Percentiles rank a stretch among this genome's conserved stretches.
Conservation (phyloP, 306 rosid genomes). For the Castanea crenata region DNA sequence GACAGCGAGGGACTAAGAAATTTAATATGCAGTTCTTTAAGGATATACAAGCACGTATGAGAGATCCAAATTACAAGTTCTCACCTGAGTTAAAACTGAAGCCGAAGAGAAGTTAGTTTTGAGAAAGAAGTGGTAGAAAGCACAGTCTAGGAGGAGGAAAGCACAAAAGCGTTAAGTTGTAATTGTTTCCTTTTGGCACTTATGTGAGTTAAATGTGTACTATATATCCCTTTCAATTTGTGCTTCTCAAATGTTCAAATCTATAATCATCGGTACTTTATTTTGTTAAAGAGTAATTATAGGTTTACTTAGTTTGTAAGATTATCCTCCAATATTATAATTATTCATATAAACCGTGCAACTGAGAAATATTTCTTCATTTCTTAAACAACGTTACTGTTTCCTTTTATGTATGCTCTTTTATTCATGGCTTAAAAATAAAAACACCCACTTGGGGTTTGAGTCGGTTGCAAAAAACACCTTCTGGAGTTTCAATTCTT, state of each 20-base stretch:
- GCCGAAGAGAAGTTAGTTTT: conserved; percentile 74
- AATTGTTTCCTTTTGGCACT: neutral
- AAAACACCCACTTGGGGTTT: too few relatives aligned
- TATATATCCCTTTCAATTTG: neutral
- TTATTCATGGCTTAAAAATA: neutral
- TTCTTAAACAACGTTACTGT: neutral
- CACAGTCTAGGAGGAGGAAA: conserved; percentile 73
- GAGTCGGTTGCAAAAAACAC: neutral
- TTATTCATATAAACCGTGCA: neutral
- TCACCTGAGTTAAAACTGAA: conserved; percentile 74
- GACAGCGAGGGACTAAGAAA: conserved; percentile 75
- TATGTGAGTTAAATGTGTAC: neutral
- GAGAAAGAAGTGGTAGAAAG: conserved; percentile 78
- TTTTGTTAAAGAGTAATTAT: too few relatives aligned
- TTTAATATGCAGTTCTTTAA: conserved; percentile 70
- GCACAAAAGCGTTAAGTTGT: conserved; percentile 50
- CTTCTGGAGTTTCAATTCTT: neutral
- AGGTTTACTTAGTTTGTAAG: neutral
- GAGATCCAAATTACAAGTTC: conserved; percentile 71
- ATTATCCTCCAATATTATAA: neutral
- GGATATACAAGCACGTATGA: conserved; percentile 81
- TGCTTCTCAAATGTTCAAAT: neutral
- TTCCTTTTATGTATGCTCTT: neutral
- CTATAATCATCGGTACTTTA: neutral
- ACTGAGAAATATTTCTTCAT: neutral